These are phyloP conservation scores for Xylaria acuta DNA, from an alignment of 495 filamentous ascomycete genomes.

Conservation along the genomic window DNA sequence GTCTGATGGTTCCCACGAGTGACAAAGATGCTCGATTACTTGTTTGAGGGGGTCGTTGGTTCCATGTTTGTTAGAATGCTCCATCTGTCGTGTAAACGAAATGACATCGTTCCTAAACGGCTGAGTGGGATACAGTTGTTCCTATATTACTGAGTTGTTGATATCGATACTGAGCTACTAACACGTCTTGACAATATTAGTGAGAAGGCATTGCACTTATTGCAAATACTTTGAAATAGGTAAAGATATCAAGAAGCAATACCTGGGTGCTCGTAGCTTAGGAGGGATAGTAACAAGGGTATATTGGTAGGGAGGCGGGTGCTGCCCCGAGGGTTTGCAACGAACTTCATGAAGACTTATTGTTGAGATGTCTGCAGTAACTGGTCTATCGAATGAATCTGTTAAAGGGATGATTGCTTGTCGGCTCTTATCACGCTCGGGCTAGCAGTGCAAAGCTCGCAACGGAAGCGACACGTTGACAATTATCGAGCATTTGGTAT, in stretches of 20 bases:
- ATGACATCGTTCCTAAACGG: background rate
- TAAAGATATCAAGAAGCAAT: background rate
- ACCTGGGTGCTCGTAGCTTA: background rate
- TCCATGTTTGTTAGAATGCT: background rate
- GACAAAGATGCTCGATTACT: background rate
- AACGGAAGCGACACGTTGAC: background rate
- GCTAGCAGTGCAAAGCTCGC: background rate
- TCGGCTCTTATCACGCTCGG: background rate
- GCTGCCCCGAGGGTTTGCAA: background rate
- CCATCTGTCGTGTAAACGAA: background rate
- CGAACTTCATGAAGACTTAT: background rate
- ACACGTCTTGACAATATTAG: background rate
- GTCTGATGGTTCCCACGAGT: background rate
- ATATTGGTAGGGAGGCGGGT: background rate
- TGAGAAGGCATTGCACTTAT: background rate
- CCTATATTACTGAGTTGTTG: background rate
- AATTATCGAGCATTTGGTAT: background rate
- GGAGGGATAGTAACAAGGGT: background rate
- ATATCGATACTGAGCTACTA: background rate
- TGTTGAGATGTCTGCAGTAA: background rate
- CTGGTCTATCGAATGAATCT: background rate
- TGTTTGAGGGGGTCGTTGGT: background rate
- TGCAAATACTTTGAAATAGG: background rate
- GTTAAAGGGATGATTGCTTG: background rate
- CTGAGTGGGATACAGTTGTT: background rate